Conservation (phyloP, 257 asterid species). For the Salvia hispanica region DNA sequence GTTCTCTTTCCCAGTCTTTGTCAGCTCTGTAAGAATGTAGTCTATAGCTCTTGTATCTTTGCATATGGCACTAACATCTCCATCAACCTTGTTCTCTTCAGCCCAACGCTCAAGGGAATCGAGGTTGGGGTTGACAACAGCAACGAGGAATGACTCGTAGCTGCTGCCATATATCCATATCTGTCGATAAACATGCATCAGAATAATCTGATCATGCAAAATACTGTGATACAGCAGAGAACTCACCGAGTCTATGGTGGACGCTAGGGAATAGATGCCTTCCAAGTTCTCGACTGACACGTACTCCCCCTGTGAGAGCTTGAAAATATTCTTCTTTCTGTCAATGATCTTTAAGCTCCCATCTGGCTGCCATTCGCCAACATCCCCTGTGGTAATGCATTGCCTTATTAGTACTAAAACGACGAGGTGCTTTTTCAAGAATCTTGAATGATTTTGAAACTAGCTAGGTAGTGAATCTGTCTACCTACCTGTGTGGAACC, state of each 20-base stretch:
- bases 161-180: slow-evolving; percentile 85
- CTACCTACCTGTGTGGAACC: slow-evolving; percentile 79
- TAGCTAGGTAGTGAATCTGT: background rate
- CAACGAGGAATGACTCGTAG: slow-evolving; percentile 76
- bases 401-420: background rate
- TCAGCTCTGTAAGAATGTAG: slow-evolving; percentile 54
- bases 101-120: slow-evolving; percentile 61
- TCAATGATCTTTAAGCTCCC: slow-evolving; percentile 90
- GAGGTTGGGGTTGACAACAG: slow-evolving; percentile 73
- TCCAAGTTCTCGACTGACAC: slow-evolving; percentile 79
- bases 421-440: background rate
- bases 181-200: slow-evolving; percentile 39
- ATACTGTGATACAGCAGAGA: background rate
- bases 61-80: slow-evolving; percentile 51
- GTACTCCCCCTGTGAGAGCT: slow-evolving; percentile 90
- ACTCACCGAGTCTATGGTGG: slow-evolving; percentile 58
- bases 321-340: slow-evolving; percentile 82
- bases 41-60: slow-evolving; percentile 50
- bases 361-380: slow-evolving; percentile 82
- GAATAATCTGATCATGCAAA: too few relatives aligned
- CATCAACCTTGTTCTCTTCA: slow-evolving; percentile 46
- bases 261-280: slow-evolving; percentile 59
- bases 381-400: slow-evolving; percentile 49
- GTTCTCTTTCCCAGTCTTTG: slow-evolving; percentile 60
- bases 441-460: background rate